Evolutionary conservation across 257 asterid species (phyloP).

Genomic region (Scutellaria baicalensis): DNA sequence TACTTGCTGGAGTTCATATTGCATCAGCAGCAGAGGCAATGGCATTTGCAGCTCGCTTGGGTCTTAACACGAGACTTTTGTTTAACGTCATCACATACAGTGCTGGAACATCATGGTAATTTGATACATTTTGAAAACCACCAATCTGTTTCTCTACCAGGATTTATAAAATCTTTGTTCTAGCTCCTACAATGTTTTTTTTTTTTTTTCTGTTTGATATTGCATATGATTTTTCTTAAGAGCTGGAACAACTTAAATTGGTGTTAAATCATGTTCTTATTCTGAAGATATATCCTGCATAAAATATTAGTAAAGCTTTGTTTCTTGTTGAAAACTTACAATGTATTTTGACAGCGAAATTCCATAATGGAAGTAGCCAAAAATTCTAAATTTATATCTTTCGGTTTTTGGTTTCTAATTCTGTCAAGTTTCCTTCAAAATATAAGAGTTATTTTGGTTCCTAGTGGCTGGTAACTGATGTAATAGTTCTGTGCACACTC

Average conservation of each 20-base stretch:
- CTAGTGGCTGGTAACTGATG: not conserved
- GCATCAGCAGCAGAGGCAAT: slow-evolving; percentile 98
- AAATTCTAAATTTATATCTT: not conserved
- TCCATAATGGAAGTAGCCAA: not conserved
- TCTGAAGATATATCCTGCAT: not conserved
- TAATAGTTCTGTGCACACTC: not conserved
- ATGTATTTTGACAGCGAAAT: not conserved
- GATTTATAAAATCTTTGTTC: slow-evolving; percentile 8
- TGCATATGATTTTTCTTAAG: not conserved
- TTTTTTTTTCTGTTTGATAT: not conserved
- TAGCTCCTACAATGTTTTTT: not conserved
- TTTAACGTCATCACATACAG: slow-evolving; percentile 69
- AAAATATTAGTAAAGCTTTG: not conserved
- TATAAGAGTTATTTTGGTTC: not conserved
- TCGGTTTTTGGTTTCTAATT: not conserved
- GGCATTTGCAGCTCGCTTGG: slow-evolving; percentile 90
- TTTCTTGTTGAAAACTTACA: not conserved
- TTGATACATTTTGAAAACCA: slow-evolving; percentile 1
- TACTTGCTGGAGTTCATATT: slow-evolving; percentile 99
- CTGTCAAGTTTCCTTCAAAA: not conserved
- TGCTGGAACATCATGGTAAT: slow-evolving; percentile 90
- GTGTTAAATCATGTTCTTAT: not conserved
- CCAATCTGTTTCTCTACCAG: not conserved
- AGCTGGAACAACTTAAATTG: not conserved
- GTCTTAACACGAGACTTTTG: slow-evolving; percentile 70